Base-by-base conservation (phyloP, 768 basidiomycete species). In the Kwoniella dejecticola region DNA sequence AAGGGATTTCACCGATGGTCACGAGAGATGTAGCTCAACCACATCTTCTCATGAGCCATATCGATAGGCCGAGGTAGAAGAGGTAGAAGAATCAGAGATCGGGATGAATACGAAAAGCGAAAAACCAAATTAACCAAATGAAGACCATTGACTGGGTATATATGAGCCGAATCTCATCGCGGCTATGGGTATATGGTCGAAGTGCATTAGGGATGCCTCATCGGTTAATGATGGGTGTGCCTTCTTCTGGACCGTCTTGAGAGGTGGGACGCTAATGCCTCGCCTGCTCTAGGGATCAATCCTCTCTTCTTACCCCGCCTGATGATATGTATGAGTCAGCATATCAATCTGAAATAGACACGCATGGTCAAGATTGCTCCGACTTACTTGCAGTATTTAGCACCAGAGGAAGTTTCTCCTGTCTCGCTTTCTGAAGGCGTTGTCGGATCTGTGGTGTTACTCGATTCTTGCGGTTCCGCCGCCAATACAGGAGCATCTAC, bases 321-420 rank as follows among this genome's bases (percentile, higher is more conserved):
- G 23, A 40, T 4, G 33, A 52, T 23, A 40, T 6, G 23, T n/a
- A 19, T 24, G 7, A 24, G 44, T 46, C 36, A 38, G 17, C 8
- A 17, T 38, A 8, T 38, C 36, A 46, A n/a, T n/a, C n/a, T 46
- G 44, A 46, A 10, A 46, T 46, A 24, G 44, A 10, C 44, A 19
- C 10, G 44, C 10, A 24, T 46, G 23, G 10, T 46, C 10, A 17
- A 17, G 23, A 21, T 52, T 7, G 50, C 36, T 31, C 13, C 19
- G 31, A 46, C 56, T 57, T 36, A 57, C 56, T 57, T 57, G 56
- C 56, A 57, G 10, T 30, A 47, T 13, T 57, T 48, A 36, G 46
- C 29, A 36, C 30, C 23, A 6, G 44, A 31, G 13, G 29, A 8
- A 27, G 21, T 36, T 23, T 46, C 56, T 31, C 29, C 1, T 19